phyloP scores from a whole-genome alignment of 2,329 filamentous ascomycete species.

The Fusarium pseudograminearum region DNA sequence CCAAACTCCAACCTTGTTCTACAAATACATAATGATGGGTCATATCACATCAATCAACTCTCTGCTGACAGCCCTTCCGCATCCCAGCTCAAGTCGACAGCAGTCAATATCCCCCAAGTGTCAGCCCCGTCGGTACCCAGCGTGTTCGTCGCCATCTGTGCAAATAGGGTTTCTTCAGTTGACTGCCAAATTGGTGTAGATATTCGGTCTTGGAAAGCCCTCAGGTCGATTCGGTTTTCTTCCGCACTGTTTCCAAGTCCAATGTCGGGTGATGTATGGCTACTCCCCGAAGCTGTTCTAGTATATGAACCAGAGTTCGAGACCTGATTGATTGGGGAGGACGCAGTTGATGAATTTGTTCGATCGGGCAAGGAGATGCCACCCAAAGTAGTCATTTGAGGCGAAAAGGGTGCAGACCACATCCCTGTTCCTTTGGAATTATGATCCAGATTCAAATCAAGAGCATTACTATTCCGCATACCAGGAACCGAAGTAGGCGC shows the following conservation, averaged over 20 bases:
- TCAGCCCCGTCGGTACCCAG: conserved; percentile 42
- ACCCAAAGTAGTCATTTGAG: conserved; percentile 13
- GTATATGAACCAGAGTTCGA: conserved; percentile 39
- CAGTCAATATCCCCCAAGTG: conserved; percentile 50
- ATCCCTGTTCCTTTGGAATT: conserved; percentile 11
- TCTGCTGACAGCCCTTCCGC: conserved; percentile 15
- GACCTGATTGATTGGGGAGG: conserved; percentile 47
- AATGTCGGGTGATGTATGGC: conserved; percentile 49
- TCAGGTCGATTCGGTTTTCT: conserved; percentile 53
- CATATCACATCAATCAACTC: background rate
- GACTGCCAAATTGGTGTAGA: conserved; percentile 49
- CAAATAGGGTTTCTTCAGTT: conserved; percentile 49
- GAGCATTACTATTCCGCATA: background rate
- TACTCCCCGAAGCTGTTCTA: conserved; percentile 46
- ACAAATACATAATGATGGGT: background rate
- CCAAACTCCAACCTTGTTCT: conserved; percentile 8
- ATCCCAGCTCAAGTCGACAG: conserved; percentile 45
- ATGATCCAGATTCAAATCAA: conserved; percentile 9
- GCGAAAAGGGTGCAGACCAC: conserved; percentile 23
- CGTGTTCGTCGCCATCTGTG: conserved; percentile 43
- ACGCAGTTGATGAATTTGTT: conserved; percentile 50
- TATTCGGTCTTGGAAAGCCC: conserved; percentile 51
- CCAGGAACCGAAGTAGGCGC: conserved; percentile 32
- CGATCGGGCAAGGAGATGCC: conserved; percentile 49
- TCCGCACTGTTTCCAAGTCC: conserved; percentile 54